Evolutionary conservation across 2,329 filamentous ascomycete genomes (phyloP).

Genomic region (Monilinia laxa): DNA sequence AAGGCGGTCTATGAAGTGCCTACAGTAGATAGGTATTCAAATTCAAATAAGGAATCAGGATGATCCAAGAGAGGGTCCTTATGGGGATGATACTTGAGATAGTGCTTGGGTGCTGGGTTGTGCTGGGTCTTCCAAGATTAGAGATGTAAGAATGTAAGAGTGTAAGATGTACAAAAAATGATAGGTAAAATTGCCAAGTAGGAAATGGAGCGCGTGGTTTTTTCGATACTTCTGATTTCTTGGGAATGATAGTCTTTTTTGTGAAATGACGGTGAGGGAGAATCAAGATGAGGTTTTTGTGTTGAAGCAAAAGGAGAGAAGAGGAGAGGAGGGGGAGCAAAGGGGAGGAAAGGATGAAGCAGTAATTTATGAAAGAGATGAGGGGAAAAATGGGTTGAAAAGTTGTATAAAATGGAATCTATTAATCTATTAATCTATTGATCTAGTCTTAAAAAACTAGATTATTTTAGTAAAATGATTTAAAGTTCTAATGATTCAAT

Average conservation of each 20-base stretch:
- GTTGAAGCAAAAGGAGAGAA: not conserved
- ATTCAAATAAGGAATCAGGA: not conserved
- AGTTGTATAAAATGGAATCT: no score
- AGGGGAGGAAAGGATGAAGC: no score
- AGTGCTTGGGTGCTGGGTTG: no score
- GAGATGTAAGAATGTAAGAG: no score
- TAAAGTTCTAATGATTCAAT: no score
- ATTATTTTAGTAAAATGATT: no score
- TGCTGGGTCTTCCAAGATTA: no score
- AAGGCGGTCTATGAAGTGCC: constrained; percentile 12
- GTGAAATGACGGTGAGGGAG: constrained; percentile 14
- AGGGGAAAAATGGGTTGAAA: not conserved
- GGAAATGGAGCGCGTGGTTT: constrained; percentile 7
- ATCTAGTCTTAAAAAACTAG: not conserved
- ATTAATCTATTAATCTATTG: no score
- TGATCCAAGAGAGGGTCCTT: not conserved
- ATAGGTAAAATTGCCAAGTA: constrained; percentile 16
- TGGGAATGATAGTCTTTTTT: not conserved
- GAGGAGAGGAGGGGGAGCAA: not conserved
- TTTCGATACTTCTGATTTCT: not conserved
- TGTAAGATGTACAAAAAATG: no score
- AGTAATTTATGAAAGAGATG: no score
- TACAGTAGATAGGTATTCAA: no score
- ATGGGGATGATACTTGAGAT: not conserved
- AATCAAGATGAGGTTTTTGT: constrained; percentile 3